phyloP scores from a whole-genome alignment of 208 protist genomes.

The Trypanosoma platydactyli region DNA sequence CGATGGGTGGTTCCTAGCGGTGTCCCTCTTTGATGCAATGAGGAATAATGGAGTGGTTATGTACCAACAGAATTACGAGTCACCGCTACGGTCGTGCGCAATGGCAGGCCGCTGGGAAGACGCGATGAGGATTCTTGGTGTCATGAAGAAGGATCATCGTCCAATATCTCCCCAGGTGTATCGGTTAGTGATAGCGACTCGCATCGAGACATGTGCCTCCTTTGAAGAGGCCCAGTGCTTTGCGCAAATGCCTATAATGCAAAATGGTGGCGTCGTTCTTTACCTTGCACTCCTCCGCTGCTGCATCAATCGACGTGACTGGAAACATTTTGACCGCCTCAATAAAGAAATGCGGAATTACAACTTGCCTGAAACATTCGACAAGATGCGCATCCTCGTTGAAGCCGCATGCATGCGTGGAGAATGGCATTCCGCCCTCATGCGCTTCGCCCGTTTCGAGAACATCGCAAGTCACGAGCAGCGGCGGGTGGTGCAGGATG shows the following conservation, averaged over 20 bases:
- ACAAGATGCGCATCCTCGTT: constrained; percentile 71
- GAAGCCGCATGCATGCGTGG: constrained; percentile 55
- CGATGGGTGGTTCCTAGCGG: constrained; percentile 42
- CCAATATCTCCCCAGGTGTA: constrained; percentile 59
- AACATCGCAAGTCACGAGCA: constrained; percentile 64
- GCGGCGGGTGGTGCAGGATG: constrained; percentile 38
- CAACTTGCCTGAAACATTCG: constrained; percentile 62
- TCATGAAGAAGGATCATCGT: constrained; percentile 55
- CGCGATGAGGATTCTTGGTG: constrained; percentile 40
- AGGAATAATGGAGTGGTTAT: constrained; percentile 59
- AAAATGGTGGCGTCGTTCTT: constrained; percentile 35
- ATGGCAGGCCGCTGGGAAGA: constrained; percentile 57
- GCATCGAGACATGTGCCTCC: constrained; percentile 40
- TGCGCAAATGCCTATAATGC: constrained; percentile 31
- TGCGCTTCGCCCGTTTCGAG: constrained; percentile 67
- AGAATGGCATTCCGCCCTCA: constrained; percentile 54
- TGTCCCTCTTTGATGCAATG: constrained; percentile 59
- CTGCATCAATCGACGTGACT: constrained; percentile 61
- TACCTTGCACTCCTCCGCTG: constrained; percentile 59
- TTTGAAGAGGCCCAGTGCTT: constrained; percentile 40
- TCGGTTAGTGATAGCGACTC: constrained; percentile 36
- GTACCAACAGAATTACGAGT: constrained; percentile 76
- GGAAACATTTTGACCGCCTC: constrained; percentile 54
- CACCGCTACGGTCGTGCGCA: constrained; percentile 62
- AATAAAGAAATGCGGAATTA: constrained; percentile 58